Evolutionary conservation across 805 yeast genomes (phyloP), one percentile per base, ranked within the genome.

Genomic region (Saccharomycopsis selenospora): DNA sequence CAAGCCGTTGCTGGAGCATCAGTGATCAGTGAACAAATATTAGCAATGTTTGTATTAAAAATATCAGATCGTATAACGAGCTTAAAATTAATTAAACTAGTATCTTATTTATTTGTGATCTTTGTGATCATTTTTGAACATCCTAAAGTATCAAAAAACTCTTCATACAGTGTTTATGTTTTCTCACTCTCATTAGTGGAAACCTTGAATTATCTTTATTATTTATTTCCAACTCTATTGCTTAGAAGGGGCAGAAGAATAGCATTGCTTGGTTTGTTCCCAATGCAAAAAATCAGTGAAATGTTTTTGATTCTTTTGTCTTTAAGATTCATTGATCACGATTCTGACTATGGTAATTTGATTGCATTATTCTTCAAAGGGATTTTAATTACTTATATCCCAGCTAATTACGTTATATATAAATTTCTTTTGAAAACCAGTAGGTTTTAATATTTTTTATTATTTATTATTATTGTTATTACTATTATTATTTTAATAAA

Each of bases 131-230:
- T 52, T n/a, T 50, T 40, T 28, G 51, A 48, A 29, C 47, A 47
- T 29, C 53, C 53, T 6, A 52, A 52, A 42, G 28, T 52, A 5
- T 28, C 55, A 11, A 52, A 38, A 33, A 53, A 52, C 29, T 27
- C 42, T 6, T 36, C 51, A 2, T 52, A 52, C 42, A 22, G 43
- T 4, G 3, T 50, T 7, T 50, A 40, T 11, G 27, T 52, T 5
- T 47, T 52, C 43, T 13, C 47, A 3, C 48, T 52, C 4, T 49
- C 54, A 2, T 22, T 28, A 2, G 46, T 43, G 20, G 54, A 52
- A 22, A 18, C 45, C 4, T 28, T 43, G 10, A 45, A 30, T 23
- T 50, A 50, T 30, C 20, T 52, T 13, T 42, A 28, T 18, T 48
- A 36, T 30, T 36, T 49, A 22, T 41, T 46, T 36, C 48, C 44